These are phyloP conservation scores for Aspergillus transmontanensis DNA, from an alignment of 2,329 filamentous ascomycete species.

Conservation along the genomic window DNA sequence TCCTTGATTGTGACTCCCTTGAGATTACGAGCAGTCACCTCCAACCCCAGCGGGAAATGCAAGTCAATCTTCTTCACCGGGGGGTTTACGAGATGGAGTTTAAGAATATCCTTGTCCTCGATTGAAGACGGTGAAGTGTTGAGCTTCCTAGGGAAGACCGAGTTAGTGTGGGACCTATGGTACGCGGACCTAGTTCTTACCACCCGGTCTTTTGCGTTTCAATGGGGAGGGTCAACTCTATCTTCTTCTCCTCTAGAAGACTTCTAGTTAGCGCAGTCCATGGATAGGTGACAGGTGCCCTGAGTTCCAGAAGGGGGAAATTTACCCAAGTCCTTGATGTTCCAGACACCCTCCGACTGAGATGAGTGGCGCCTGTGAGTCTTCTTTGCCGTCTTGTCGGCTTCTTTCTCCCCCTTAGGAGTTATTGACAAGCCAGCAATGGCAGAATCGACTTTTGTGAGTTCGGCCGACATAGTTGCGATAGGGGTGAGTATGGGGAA, in stretches of 20 bases:
- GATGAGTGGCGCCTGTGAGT: constrained; percentile 72
- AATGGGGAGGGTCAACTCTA: constrained; percentile 36
- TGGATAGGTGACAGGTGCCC: background rate
- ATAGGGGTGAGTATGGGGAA: constrained; percentile 1
- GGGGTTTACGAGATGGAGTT: constrained; percentile 76
- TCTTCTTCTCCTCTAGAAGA: constrained; percentile 31
- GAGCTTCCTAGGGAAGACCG: constrained; percentile 71
- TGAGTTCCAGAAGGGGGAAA: constrained; percentile 16
- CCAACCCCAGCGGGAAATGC: constrained; percentile 83
- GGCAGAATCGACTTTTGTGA: constrained; percentile 90
- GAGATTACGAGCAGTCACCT: constrained; percentile 86
- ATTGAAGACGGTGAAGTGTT: constrained; percentile 79
- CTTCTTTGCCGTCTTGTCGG: constrained; percentile 52
- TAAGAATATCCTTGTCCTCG: constrained; percentile 82
- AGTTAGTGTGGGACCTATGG: background rate
- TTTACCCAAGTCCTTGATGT: constrained; percentile 84
- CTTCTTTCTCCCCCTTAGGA: constrained; percentile 62
- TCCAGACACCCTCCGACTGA: constrained; percentile 71
- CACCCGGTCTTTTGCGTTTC: constrained; percentile 41
- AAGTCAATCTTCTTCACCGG: constrained; percentile 93
- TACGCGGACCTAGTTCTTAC: constrained; percentile 20
- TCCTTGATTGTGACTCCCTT: constrained; percentile 98
- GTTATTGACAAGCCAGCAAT: constrained; percentile 75
- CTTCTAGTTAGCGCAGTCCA: background rate
- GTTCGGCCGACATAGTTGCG: constrained; percentile 61